Evolutionary conservation across 2,329 filamentous ascomycete species (phyloP).

Genomic region (Chrysosphaeria jannelii): DNA sequence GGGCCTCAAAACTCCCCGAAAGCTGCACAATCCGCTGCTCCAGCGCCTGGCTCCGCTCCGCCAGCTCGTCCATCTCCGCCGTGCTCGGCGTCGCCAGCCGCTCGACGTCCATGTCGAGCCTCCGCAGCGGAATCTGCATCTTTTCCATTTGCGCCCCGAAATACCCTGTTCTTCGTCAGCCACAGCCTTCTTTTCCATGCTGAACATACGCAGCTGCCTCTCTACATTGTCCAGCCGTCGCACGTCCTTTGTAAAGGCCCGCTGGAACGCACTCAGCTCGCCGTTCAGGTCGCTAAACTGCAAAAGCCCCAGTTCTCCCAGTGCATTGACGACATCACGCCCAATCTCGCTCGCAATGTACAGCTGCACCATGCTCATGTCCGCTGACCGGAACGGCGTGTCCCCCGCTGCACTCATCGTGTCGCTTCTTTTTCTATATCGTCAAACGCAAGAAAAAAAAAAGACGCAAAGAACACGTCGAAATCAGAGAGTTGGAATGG

Average conservation of each 20-base stretch:
- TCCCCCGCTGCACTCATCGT: conserved; percentile 39
- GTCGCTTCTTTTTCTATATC: conserved; percentile 19
- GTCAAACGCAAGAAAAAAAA: conserved; percentile 1
- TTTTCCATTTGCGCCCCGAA: conserved; percentile 94
- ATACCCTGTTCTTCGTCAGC: too few relatives aligned
- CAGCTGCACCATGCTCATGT: conserved; percentile 99
- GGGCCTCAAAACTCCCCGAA: conserved; percentile 92
- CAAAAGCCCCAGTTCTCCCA: conserved; percentile 85
- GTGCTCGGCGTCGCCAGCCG: conserved; percentile 67
- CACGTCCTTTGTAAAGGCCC: conserved; percentile 94
- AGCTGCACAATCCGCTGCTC: conserved; percentile 75
- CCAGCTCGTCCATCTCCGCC: conserved; percentile 83
- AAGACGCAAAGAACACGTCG: not conserved
- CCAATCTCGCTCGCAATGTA: conserved; percentile 98
- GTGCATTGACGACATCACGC: conserved; percentile 81
- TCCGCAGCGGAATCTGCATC: conserved; percentile 54
- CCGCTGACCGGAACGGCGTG: conserved; percentile 97
- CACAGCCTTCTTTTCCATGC: too few relatives aligned
- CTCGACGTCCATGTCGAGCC: conserved; percentile 72
- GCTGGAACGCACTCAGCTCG: conserved; percentile 77
- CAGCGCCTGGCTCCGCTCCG: conserved; percentile 71
- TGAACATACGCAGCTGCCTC: conserved; percentile 78
- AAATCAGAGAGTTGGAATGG: not conserved
- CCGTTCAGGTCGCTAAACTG: conserved; percentile 97
- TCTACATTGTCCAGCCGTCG: conserved; percentile 93